Conservation (phyloP, 139 green algal genomes). For the Chlamydomonas eustigma region DNA sequence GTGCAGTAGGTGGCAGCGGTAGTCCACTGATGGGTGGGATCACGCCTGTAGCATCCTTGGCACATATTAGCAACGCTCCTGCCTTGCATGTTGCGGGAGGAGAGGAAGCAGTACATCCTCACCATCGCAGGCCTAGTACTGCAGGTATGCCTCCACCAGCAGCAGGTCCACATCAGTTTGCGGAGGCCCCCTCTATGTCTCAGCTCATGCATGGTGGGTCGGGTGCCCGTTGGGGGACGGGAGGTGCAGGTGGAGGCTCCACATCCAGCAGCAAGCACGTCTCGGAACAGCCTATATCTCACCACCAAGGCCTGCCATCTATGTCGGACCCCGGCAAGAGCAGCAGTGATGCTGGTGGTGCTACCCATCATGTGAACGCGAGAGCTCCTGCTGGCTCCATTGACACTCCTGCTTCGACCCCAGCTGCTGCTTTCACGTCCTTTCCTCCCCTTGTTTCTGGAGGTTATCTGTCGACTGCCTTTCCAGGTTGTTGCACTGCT, state of each 20-base stretch:
- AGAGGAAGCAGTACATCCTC: not conserved
- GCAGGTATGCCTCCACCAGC: not conserved
- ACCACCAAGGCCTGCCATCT: too few relatives aligned
- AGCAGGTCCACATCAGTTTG: not conserved
- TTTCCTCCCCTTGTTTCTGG: too few relatives aligned
- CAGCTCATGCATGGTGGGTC: constrained; percentile 17
- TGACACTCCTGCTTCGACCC: too few relatives aligned
- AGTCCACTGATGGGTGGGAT: not conserved
- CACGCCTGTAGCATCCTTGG: not conserved
- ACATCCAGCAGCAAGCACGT: too few relatives aligned
- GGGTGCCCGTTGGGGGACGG: not conserved
- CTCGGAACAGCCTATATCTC: too few relatives aligned
- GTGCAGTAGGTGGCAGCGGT: not conserved
- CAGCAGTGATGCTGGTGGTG: too few relatives aligned
- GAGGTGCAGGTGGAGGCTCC: not conserved
- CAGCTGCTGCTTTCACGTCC: too few relatives aligned
- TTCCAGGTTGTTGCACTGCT: not conserved
- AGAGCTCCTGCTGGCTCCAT: too few relatives aligned
- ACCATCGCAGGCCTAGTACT: too few relatives aligned
- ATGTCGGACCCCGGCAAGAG: too few relatives aligned
- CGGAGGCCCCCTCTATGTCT: constrained; percentile 8
- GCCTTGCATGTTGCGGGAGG: not conserved
- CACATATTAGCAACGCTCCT: not conserved
- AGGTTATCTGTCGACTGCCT: not conserved
- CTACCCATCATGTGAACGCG: too few relatives aligned